Evolutionary conservation across 176 grass and related monocot genomes (phyloP).

Genomic region (Calamus simplicifolius): DNA sequence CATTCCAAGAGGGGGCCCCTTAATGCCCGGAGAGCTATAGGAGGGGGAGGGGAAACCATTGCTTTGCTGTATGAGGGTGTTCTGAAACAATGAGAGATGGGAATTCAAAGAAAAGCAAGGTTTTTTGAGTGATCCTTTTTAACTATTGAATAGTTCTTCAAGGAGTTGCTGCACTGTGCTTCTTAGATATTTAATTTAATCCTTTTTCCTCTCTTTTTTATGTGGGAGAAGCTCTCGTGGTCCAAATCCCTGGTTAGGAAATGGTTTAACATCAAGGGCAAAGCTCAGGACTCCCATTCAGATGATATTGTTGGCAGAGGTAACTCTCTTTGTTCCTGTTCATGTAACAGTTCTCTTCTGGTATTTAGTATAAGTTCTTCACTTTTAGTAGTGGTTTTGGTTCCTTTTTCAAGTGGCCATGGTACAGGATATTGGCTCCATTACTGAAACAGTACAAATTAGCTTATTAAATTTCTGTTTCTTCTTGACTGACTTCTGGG

Average conservation of each 20-base stretch:
- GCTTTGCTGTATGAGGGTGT: conserved; percentile 48
- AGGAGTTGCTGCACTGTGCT: not conserved
- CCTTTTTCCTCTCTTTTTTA: not conserved
- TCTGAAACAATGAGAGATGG: conserved; percentile 85
- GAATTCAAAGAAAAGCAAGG: conserved; percentile 85
- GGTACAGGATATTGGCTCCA: too few species aligned
- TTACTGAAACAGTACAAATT: too few species aligned
- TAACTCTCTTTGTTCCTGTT: conserved; percentile 9
- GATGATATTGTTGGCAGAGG: conserved; percentile 73
- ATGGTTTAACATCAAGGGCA: conserved; percentile 96
- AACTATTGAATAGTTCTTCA: not conserved
- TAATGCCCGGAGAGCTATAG: conserved; percentile 29
- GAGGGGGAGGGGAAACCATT: conserved; percentile 1
- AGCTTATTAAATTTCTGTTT: too few species aligned
- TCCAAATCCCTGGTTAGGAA: conserved; percentile 87
- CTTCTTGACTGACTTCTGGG: too few species aligned
- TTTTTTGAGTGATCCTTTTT: conserved; percentile 16
- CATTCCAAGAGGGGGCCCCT: not conserved
- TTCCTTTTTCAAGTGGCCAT: too few species aligned
- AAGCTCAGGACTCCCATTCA: conserved; percentile 86
- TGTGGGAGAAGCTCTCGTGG: conserved; percentile 53
- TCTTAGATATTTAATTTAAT: conserved; percentile 3
- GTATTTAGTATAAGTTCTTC: not conserved
- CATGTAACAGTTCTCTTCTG: not conserved
- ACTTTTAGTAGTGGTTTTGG: not conserved